These are phyloP conservation scores for Claviceps purpurea DNA, from an alignment of 2,329 filamentous ascomycete genomes.

Conservation along the genomic window DNA sequence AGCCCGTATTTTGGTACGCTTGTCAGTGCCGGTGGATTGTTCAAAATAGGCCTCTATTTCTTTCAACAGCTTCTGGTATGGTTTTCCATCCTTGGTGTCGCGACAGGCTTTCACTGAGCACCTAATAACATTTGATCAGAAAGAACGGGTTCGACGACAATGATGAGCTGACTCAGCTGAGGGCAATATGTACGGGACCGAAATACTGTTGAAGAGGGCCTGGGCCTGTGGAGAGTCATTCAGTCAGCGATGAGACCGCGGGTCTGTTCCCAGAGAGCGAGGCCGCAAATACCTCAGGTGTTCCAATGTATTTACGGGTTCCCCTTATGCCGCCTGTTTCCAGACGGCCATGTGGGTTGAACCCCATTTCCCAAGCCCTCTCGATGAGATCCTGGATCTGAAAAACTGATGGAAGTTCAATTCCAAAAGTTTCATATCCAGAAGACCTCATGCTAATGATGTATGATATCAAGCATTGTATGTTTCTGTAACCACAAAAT, in stretches of 20 bases:
- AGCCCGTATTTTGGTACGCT: conserved; percentile 46
- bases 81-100: conserved; percentile 28
- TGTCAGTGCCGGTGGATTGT: conserved; percentile 27
- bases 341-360: conserved; percentile 57
- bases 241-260: background rate
- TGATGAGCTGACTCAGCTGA: background rate
- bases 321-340: conserved; percentile 79
- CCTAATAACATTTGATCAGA: conserved; percentile 17
- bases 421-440: conserved; percentile 47
- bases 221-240: conserved; percentile 43
- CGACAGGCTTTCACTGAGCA: conserved; percentile 51
- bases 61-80: conserved; percentile 44
- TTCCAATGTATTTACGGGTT: conserved; percentile 94
- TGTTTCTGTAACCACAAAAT: conserved; percentile 92
- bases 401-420: conserved; percentile 60
- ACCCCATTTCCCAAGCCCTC: conserved; percentile 72
- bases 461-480: conserved; percentile 80
- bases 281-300: conserved; percentile 52
- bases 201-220: conserved; percentile 58
- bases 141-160: background rate
- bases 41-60: conserved; percentile 65
- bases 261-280: background rate
- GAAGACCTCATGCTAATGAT: conserved; percentile 45
- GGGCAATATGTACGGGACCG: conserved; percentile 39
- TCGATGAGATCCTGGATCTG: conserved; percentile 80